Conservation (phyloP, 2,329 filamentous ascomycete genomes). For the Verticillium klebahnii region DNA sequence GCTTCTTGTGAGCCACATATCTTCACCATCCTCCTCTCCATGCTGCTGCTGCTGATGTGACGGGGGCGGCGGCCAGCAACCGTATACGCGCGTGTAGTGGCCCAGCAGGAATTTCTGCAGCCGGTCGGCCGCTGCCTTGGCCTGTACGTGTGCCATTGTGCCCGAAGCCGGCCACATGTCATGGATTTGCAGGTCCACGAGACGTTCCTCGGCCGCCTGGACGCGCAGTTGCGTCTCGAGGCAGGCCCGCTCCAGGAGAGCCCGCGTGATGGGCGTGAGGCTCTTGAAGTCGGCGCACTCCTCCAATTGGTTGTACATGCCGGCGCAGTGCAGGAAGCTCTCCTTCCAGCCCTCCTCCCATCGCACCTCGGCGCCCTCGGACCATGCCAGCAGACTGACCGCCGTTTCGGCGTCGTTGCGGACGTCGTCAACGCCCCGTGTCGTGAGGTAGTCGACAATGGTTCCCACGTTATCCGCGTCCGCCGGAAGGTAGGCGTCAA, state of each 20-base stretch:
- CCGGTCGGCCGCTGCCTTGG: constrained; percentile 52
- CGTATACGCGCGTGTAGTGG: constrained; percentile 53
- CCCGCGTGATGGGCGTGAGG: constrained; percentile 57
- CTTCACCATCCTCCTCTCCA: constrained; percentile 20
- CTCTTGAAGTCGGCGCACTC: constrained; percentile 49
- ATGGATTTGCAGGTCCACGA: constrained; percentile 54
- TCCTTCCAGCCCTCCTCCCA: constrained; percentile 67
- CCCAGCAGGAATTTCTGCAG: constrained; percentile 56
- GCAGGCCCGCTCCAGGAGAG: constrained; percentile 56
- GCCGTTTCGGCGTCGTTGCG: constrained; percentile 56
- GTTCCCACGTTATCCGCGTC: constrained; percentile 53
- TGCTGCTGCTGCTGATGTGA: constrained; percentile 6
- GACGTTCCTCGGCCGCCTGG: constrained; percentile 55
- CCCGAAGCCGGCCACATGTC: constrained; percentile 53
- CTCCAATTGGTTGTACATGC: constrained; percentile 55
- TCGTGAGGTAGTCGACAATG: constrained; percentile 56
- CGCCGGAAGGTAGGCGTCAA: constrained; percentile 54
- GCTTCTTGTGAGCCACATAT: constrained; percentile 57
- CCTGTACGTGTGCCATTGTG: constrained; percentile 28
- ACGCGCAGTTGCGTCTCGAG: constrained; percentile 59
- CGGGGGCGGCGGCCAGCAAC: constrained; percentile 55
- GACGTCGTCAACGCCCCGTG: constrained; percentile 59
- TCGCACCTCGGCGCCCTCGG: constrained; percentile 54
- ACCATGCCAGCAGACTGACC: constrained; percentile 60
- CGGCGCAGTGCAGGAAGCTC: constrained; percentile 61